Evolutionary conservation across 768 basidiomycete species (phyloP), one percentile per base, ranked within the genome.

Genomic region (Heimioporus sp.): DNA sequence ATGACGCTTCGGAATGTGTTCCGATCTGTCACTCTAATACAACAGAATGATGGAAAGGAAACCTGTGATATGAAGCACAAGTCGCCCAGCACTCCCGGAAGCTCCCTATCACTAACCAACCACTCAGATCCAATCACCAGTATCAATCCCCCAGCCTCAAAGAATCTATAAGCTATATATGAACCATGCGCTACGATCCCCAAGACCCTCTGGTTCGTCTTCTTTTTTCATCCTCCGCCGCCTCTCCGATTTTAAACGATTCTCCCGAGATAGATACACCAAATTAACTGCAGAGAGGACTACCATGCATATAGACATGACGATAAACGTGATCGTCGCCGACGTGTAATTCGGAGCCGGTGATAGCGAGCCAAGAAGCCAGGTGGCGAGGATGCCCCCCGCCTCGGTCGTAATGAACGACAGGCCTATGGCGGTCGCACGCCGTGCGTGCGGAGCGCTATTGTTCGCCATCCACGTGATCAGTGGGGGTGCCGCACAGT

Each of bases 391-490:
- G 48, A 85, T 83, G 2, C 81, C 81, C 2, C 82, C 82, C 0
- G 71, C 65, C 59, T 85, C 83, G 15, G 77, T 79, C 72, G 78
- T 72, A 53, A 77, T 80, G 52, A 80, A 80, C 1, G 73, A 72
- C n/a, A 83, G 68, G 11, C 81, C 83, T 43, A 85, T 74, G 21
- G 77, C 72, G 1, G 83, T 83, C 2, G 83, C 85, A 7, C 84
- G 77, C 31, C 81, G 72, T 20, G 71, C 66, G 54, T 82, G 76
- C 0, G 84, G 84, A 6, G 79, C 70, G 5, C 79, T 73, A 65
- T 86, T 86, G 66, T 86, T 85, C 15, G 82, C 75, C 45, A 74
- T 67, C 85, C 85, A 86, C 0, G 83, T 76, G 2, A 73, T 75
- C n/a, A 81, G 61, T 0, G 81, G 70, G 0, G 84, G 82, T 2